Conservation (phyloP, 2,329 filamentous ascomycete species). For the Nemania sp. region DNA sequence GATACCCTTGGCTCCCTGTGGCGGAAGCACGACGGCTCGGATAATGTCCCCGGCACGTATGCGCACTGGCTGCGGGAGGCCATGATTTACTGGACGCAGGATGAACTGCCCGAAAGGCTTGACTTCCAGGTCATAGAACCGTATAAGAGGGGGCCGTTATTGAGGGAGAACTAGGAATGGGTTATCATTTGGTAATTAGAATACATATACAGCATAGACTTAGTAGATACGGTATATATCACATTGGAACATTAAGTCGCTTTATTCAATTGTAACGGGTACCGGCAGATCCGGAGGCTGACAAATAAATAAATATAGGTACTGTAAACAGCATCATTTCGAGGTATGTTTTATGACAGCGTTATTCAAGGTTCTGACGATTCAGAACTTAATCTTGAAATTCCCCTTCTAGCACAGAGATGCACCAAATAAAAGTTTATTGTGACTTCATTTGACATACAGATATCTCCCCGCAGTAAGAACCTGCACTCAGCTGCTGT, state of each 20-base stretch:
- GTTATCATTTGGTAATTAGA: constrained; percentile 22
- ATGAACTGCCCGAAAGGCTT: constrained; percentile 53
- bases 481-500: not conserved
- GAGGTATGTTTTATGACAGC: no score
- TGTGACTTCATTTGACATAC: not conserved
- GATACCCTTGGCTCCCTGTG: constrained; percentile 66
- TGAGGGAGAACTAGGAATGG: constrained; percentile 43
- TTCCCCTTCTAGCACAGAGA: not conserved
- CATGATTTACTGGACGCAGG: constrained; percentile 60
- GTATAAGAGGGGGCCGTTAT: constrained; percentile 55
- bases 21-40: constrained; percentile 62
- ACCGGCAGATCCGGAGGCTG: not conserved
- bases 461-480: not conserved
- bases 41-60: constrained; percentile 64
- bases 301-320: no score
- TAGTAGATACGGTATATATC: constrained; percentile 23
- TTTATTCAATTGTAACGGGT: not conserved
- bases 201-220: constrained; percentile 11
- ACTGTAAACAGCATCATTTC: no score
- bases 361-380: not conserved
- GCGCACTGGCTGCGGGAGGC: constrained; percentile 66
- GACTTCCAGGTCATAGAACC: constrained; percentile 53
- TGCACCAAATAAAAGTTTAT: not conserved
- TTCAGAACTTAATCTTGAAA: not conserved
- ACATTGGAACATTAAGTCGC: not conserved